phyloP scores from a whole-genome alignment of 768 basidiomycete species.

The Pisolithus albus region DNA sequence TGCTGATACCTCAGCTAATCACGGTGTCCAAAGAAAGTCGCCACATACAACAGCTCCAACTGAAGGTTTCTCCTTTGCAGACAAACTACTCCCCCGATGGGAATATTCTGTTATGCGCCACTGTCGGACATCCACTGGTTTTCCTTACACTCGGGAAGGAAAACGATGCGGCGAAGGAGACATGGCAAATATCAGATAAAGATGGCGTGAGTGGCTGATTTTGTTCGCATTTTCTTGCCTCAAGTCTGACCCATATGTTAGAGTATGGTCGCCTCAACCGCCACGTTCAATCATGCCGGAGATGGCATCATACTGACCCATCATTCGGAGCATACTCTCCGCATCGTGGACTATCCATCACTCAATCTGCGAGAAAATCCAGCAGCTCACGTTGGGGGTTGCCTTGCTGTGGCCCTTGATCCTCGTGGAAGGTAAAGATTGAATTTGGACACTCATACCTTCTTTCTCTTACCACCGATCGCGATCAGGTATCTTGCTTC shows the following conservation, averaged over 20 bases:
- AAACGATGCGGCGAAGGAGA: constrained; percentile 45
- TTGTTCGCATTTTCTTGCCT: background rate
- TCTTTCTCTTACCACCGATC: constrained; percentile 1
- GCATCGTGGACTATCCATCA: constrained; percentile 64
- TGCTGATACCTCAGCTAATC: constrained; percentile 5
- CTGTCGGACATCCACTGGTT: constrained; percentile 52
- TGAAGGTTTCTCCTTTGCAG: constrained; percentile 58
- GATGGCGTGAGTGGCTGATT: constrained; percentile 14
- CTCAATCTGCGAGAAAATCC: constrained; percentile 52
- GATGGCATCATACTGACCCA: constrained; percentile 65
- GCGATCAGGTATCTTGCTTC: constrained; percentile 63
- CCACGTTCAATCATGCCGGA: constrained; percentile 69
- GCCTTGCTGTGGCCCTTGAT: constrained; percentile 67
- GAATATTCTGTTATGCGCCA: constrained; percentile 54
- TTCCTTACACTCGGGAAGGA: constrained; percentile 54
- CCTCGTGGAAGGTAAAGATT: constrained; percentile 60
- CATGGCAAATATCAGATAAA: constrained; percentile 37
- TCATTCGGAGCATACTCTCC: constrained; percentile 56
- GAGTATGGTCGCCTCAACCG: constrained; percentile 53
- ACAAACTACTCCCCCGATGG: constrained; percentile 72
- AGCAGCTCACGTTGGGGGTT: constrained; percentile 77
- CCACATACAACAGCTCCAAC: constrained; percentile 48
- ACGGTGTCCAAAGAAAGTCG: constrained; percentile 51
- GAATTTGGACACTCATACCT: background rate
- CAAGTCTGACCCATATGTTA: constrained; percentile 11